These are phyloP conservation scores for Candida dajiaensis DNA, from an alignment of 805 yeast genomes.

Conservation along the genomic window DNA sequence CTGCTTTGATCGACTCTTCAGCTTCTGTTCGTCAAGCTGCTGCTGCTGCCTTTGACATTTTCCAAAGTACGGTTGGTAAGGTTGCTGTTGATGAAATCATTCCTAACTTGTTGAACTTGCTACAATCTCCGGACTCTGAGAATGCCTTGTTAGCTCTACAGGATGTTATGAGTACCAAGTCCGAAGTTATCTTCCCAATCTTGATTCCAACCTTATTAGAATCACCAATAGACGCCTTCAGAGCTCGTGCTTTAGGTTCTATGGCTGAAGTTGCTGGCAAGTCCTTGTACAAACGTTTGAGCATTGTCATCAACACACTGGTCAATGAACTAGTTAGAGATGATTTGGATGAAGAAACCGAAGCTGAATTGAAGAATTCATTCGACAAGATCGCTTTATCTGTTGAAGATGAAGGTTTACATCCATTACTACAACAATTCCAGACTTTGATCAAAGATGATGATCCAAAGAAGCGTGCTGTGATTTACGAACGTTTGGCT, in stretches of 20 bases:
- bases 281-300: slow-evolving; percentile 67
- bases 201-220: slow-evolving; percentile 77
- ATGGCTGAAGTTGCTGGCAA: slow-evolving; percentile 87
- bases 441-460: slow-evolving; percentile 74
- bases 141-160: slow-evolving; percentile 82
- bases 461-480: slow-evolving; percentile 55
- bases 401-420: slow-evolving; percentile 73
- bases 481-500: slow-evolving; percentile 61
- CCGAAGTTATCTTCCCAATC: slow-evolving; percentile 91
- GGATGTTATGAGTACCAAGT: slow-evolving; percentile 86
- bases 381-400: slow-evolving; percentile 68
- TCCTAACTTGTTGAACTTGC: slow-evolving; percentile 71
- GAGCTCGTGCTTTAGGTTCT: slow-evolving; percentile 83
- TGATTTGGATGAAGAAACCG: slow-evolving; percentile 33
- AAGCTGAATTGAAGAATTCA: slow-evolving; percentile 40
- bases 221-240: slow-evolving; percentile 76
- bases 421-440: slow-evolving; percentile 78
- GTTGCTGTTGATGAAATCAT: slow-evolving; percentile 82
- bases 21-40: slow-evolving; percentile 83
- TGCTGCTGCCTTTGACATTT: slow-evolving; percentile 82
- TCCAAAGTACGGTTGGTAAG: slow-evolving; percentile 78
- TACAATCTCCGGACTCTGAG: slow-evolving; percentile 57
- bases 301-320: slow-evolving; percentile 67
- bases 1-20: slow-evolving; percentile 70
- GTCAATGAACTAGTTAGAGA: slow-evolving; percentile 48